These are phyloP conservation scores for Lentinula lateritia DNA, from an alignment of 768 basidiomycete genomes.

Conservation along the genomic window DNA sequence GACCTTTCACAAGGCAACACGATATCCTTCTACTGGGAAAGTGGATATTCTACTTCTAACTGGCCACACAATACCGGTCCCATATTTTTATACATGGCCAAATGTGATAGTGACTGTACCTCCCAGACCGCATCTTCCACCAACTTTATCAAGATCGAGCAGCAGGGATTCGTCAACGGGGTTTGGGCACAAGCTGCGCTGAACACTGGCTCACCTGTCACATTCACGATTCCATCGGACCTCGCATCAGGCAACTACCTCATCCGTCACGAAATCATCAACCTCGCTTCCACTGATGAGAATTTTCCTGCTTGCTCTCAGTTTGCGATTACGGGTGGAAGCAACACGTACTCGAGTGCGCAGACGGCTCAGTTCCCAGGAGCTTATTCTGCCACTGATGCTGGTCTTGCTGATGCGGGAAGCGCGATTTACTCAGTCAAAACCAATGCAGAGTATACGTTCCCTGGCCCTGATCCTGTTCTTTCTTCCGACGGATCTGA, in stretches of 20 bases:
- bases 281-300: slow-evolving; percentile 1
- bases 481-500: not conserved
- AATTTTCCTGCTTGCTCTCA: slow-evolving; percentile 6
- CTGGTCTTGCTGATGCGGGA: not conserved
- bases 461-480: slow-evolving; percentile 5
- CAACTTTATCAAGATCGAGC: slow-evolving; percentile 2
- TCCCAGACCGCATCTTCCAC: not conserved
- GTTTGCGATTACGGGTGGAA: slow-evolving; percentile 1
- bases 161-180: not conserved
- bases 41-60: not conserved
- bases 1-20: not conserved
- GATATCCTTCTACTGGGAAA: slow-evolving; percentile 3
- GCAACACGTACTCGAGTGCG: not conserved
- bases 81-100: slow-evolving; percentile 3
- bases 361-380: slow-evolving; percentile 2
- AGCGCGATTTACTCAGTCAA: slow-evolving; percentile 1
- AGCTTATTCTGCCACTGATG: slow-evolving; percentile 2
- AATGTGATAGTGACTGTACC: not conserved
- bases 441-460: not conserved
- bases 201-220: not conserved
- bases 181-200: not conserved
- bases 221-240: slow-evolving; percentile 5
- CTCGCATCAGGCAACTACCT: not conserved
- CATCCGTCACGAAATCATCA: slow-evolving; percentile 5
- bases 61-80: slow-evolving; percentile 3